A percentile compares a stretch with the other conserved stretches of the same genome.
Evolutionary conservation across 2,329 filamentous ascomycete species (phyloP).

Genomic region (Penicillium occitanis): DNA sequence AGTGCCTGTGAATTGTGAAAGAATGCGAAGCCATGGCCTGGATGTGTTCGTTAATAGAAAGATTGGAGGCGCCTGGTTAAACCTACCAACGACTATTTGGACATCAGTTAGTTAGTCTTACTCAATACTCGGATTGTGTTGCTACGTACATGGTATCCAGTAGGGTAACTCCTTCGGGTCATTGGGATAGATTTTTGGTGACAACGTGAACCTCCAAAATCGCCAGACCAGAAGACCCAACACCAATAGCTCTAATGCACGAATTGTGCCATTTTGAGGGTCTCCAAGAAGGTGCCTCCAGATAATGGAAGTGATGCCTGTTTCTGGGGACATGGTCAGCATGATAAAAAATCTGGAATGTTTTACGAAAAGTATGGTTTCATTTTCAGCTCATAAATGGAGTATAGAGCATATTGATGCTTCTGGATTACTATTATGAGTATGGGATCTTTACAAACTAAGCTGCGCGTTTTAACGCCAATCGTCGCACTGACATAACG

Average conservation of each 20-base stretch:
- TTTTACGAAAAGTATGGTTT: neutral
- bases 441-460: neutral
- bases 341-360: neutral
- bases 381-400: neutral
- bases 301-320: neutral
- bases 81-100: neutral
- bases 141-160: slow-evolving; percentile 5
- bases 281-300: neutral
- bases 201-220: slow-evolving; percentile 11
- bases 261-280: neutral
- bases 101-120: neutral
- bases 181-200: slow-evolving; percentile 8
- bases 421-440: neutral
- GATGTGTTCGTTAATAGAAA: neutral
- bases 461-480: neutral
- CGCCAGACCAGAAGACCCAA: neutral
- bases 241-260: neutral
- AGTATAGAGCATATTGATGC: neutral
- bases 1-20: neutral
- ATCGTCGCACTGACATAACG: neutral
- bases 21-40: slow-evolving; percentile 1
- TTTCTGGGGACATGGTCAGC: neutral
- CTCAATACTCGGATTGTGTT: too few species aligned
- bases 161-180: slow-evolving; percentile 7
- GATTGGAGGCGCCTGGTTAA: neutral